A percentile compares a stretch with the other conserved stretches of the same genome.
These are phyloP conservation scores for Medicago lupulina DNA, from an alignment of 306 rosid species.

Conservation along the genomic window DNA sequence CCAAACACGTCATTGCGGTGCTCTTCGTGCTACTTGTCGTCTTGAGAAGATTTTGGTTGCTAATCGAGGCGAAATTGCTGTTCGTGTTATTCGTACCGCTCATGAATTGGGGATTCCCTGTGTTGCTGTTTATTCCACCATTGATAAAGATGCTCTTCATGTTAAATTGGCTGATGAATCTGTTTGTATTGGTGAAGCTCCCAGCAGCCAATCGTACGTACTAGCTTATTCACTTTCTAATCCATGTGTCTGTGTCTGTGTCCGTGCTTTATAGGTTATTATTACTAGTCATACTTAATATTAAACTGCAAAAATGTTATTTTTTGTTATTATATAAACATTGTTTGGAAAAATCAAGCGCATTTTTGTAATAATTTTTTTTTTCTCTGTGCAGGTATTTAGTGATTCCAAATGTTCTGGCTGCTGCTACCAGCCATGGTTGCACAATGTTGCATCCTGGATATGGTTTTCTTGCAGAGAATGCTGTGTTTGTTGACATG, in stretches of 20 bases:
- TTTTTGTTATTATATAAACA: neutral
- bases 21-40: slow-evolving; percentile 58
- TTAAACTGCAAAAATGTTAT: too few relatives aligned
- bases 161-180: slow-evolving; percentile 97
- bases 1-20: slow-evolving; percentile 46
- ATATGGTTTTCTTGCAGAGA: slow-evolving; percentile 97
- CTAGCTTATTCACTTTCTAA: neutral
- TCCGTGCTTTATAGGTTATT: neutral
- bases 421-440: slow-evolving; percentile 80
- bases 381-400: slow-evolving; percentile 62
- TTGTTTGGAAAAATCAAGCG: neutral
- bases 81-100: slow-evolving; percentile 91
- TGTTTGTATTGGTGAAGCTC: slow-evolving; percentile 98
- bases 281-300: neutral
- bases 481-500: slow-evolving; percentile 95
- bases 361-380: neutral
- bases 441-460: slow-evolving; percentile 99
- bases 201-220: slow-evolving; percentile 79
- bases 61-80: slow-evolving; percentile 96
- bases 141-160: slow-evolving; percentile 95
- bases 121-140: slow-evolving; percentile 96
- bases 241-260: too few relatives aligned
- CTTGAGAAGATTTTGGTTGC: slow-evolving; percentile 84
- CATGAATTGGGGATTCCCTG: slow-evolving; percentile 98
- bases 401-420: slow-evolving; percentile 76